Evolutionary conservation across 495 filamentous ascomycete genomes (phyloP).

Genomic region (Jackrogersella multiformis): DNA sequence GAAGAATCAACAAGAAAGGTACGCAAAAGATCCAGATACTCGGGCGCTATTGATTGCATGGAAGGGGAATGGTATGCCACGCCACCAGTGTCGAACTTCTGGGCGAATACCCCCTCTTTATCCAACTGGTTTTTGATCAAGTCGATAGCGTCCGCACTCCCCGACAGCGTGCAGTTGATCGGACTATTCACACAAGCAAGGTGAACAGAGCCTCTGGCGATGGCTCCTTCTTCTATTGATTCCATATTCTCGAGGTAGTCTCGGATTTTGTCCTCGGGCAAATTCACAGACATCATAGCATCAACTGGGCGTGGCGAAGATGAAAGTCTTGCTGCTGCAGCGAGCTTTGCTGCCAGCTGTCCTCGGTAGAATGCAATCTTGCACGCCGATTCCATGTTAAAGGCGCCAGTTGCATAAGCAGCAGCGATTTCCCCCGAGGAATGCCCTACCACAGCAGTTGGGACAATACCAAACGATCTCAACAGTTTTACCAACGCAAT

Average conservation of each 20-base stretch:
- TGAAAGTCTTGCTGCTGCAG: constrained; percentile 27
- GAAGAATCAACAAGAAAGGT: constrained; percentile 28
- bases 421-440: constrained; percentile 69
- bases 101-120: constrained; percentile 54
- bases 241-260: constrained; percentile 38
- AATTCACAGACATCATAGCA: constrained; percentile 56
- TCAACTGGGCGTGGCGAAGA: no score
- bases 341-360: constrained; percentile 38
- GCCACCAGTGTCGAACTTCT: constrained; percentile 50
- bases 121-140: constrained; percentile 44
- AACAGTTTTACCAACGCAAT: constrained; percentile 64
- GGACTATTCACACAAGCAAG: constrained; percentile 64
- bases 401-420: constrained; percentile 47
- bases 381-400: constrained; percentile 55
- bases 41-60: constrained; percentile 50
- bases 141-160: constrained; percentile 49
- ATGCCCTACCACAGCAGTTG: constrained; percentile 63
- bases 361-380: constrained; percentile 57
- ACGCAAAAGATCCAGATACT: constrained; percentile 47
- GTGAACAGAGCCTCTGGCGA: no score
- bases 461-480: constrained; percentile 55
- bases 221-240: no score
- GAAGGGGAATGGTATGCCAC: constrained; percentile 57
- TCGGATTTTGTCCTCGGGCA: constrained; percentile 40
- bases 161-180: constrained; percentile 55